Evolutionary conservation across 768 basidiomycete genomes (phyloP), one percentile per base, ranked within the genome.

Genomic region (Filobasidium wieringae): DNA sequence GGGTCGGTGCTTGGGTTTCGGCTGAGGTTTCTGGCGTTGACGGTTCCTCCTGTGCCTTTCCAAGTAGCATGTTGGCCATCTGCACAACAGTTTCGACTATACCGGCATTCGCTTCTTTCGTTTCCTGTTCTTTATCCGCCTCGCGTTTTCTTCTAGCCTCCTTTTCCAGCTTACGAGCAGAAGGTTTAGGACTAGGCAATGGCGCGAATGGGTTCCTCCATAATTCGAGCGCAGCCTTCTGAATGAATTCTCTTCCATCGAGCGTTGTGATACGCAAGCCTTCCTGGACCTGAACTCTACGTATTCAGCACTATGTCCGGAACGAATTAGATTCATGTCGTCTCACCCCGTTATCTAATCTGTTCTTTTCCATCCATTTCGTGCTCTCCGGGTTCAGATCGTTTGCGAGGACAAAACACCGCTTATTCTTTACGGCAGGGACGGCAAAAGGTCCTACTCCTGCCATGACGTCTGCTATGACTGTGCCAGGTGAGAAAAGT

Each of bases 381-480:
- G 81, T 81, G 64, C 89, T 88, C 51, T 83, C 80, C 1, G 93
- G 93, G 74, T 99, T 99, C 58, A 97, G 75, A 71, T 99, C 95
- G 63, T 96, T 97, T 12, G 87, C 92, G 34, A 92, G 76, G 0
- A 97, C 87, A 4, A 82, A 83, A 68, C 87, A 88, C 1, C 91
- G 88, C 65, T 87, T 90, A n/a, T n/a, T n/a, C 76, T 83, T 91
- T 1, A 85, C 93, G 1, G 93, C 87, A 2, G 95, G 95, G 7
- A 97, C 74, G 7, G 88, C 86, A 70, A 99, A 99, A 0, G 95
- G 95, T 1, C 95, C 95, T 1, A 99, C 92, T 14, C 95, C 95
- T 0, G 95, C 95, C 71, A 97, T 92, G 30, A 88, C 90, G 70
- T 99, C 95, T 2, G 83, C 91, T 24, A 97, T 74, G 19, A 97